Base-by-base conservation (phyloP, 768 basidiomycete genomes). In the Panus rudis region DNA sequence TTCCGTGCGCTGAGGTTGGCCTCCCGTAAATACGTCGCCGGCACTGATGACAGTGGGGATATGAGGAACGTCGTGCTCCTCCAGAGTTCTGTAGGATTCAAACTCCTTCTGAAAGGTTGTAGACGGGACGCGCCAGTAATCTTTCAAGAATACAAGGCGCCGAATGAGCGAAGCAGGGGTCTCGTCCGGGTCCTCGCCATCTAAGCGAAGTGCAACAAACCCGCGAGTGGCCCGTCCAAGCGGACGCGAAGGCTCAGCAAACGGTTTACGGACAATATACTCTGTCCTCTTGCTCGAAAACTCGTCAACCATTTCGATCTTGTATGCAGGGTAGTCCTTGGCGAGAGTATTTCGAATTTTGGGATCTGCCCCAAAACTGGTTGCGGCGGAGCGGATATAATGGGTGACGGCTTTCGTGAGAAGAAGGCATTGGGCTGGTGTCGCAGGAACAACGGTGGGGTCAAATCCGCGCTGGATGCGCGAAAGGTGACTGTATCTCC, bases 401-500 rank as follows among this genome's bases (percentile, higher is more conserved):
- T n/a, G n/a, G n/a, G n/a, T n/a, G n/a, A n/a, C n/a, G n/a, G n/a
- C n/a, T n/a, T n/a, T n/a, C n/a, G n/a, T n/a, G n/a, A n/a, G n/a
- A n/a, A n/a, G n/a, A n/a, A n/a, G n/a, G n/a, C n/a, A n/a, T n/a
- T n/a, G n/a, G n/a, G n/a, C 33, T 4, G 13, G 20, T 4, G 41
- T 51, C 4, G 52, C 52, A 16, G 30, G 17, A 1, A 33, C 35
- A 22, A 63, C 59, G 3, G 62, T 62, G 1, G 48, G 19, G 34
- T 68, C 65, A 10, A 39, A 31, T 10, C 62, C 64, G 3, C 54
- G 51, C 13, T 42, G 25, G 0, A 25, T 25, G 30, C n/a, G 31
- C 22, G 42, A 28, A 20, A 50, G 47, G 35, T 46, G 49, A 10
- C 46, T 46, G 48, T 52, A 63, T 19, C 53, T 51, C 45, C 45